phyloP scores from a whole-genome alignment of 2,329 filamentous ascomycete species.

The Ceratocystis diversiconidia region DNA sequence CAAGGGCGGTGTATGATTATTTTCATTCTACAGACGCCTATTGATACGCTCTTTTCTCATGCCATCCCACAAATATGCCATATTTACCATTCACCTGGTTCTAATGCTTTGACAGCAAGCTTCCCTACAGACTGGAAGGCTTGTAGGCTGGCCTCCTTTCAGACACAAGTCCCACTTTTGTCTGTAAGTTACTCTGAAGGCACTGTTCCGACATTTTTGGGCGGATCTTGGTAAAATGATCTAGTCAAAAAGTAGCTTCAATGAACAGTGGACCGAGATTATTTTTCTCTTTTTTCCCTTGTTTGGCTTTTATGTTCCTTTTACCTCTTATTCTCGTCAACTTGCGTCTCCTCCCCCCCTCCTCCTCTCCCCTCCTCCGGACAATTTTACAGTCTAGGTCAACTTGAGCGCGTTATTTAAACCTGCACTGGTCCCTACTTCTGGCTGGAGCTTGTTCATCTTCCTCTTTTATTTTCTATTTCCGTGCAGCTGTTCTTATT shows the following conservation, averaged over 20 bases:
- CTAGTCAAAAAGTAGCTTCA: not conserved
- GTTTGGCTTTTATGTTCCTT: not conserved
- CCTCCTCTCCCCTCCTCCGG: not conserved
- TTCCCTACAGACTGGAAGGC: not conserved
- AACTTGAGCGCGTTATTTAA: constrained; percentile 1
- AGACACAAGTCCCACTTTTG: not conserved
- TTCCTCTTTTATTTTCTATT: constrained; percentile 7
- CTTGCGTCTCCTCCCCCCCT: not conserved
- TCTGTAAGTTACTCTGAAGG: not conserved
- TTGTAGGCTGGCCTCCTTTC: constrained; percentile 1
- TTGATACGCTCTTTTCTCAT: not conserved
- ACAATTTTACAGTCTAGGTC: not conserved
- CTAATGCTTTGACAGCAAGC: not conserved
- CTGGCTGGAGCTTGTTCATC: not conserved
- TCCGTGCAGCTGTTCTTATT: not conserved
- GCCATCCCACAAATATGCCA: not conserved
- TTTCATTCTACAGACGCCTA: too few relatives aligned
- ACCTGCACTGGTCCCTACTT: constrained; percentile 7
- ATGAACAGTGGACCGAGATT: not conserved
- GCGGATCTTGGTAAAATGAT: not conserved
- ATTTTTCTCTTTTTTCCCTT: not conserved
- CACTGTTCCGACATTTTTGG: constrained; percentile 2
- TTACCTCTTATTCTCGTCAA: not conserved
- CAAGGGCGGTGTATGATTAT: too few relatives aligned
- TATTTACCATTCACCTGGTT: not conserved